Percentiles rank a stretch among this genome's conserved stretches.
phyloP scores from a whole-genome alignment of 2,329 filamentous ascomycete genomes.

The Hortaea sp. region DNA sequence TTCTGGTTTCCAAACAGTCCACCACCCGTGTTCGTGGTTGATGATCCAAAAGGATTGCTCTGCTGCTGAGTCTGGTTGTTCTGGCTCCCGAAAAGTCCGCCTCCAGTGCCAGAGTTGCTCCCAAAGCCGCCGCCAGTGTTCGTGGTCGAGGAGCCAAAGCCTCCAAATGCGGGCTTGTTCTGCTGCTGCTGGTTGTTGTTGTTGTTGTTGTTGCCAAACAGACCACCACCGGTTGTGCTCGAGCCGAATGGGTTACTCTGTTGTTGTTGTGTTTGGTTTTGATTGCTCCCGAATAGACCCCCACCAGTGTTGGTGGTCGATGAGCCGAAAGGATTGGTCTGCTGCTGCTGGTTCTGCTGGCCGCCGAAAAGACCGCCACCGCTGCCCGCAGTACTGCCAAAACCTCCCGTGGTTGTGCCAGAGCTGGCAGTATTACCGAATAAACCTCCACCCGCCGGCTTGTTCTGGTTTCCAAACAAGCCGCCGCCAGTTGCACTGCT shows the following conservation, averaged over 20 bases:
- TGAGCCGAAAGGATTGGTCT: slow-evolving; percentile 30
- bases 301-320: slow-evolving; percentile 18
- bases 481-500: slow-evolving; percentile 12
- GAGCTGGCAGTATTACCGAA: slow-evolving; percentile 18
- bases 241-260: slow-evolving; percentile 30
- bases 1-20: slow-evolving; percentile 31
- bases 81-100: slow-evolving; percentile 32
- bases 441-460: slow-evolving; percentile 23
- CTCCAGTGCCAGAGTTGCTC: slow-evolving; percentile 33
- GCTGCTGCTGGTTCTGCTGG: slow-evolving; percentile 18
- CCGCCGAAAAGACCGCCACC: slow-evolving; percentile 23
- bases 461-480: slow-evolving; percentile 31
- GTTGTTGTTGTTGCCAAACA: slow-evolving; percentile 56
- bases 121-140: slow-evolving; percentile 15
- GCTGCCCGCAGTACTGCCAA: slow-evolving; percentile 22
- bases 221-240: slow-evolving; percentile 23
- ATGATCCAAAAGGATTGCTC: slow-evolving; percentile 1
- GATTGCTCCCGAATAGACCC: slow-evolving; percentile 59
- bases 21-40: slow-evolving; percentile 8
- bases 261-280: slow-evolving; percentile 15
- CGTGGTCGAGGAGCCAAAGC: slow-evolving; percentile 35
- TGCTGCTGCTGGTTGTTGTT: slow-evolving; percentile 6
- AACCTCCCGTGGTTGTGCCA: slow-evolving; percentile 4
- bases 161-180: slow-evolving; percentile 36
- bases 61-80: slow-evolving; percentile 3